Evolutionary conservation across 768 basidiomycete species (phyloP).

Genomic region (Tricholoma furcatifolium): DNA sequence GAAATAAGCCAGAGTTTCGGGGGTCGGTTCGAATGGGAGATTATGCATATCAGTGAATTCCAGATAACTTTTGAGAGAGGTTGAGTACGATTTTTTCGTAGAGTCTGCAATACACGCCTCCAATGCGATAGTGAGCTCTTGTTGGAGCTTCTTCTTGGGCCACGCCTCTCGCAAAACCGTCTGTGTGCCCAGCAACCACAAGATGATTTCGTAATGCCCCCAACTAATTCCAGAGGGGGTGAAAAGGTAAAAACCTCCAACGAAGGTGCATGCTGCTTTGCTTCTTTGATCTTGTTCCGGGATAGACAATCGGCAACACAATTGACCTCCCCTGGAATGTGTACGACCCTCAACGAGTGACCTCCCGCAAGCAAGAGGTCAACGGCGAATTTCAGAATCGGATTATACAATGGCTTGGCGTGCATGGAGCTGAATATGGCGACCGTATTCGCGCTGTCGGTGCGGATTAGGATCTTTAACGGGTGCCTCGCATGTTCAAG

Average conservation of each 20-base stretch:
- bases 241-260: constrained; percentile 8
- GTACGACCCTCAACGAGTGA: constrained; percentile 15
- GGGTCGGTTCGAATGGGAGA: too few relatives aligned
- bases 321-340: constrained; percentile 17
- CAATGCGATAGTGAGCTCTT: too few relatives aligned
- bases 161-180: too few relatives aligned
- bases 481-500: neutral
- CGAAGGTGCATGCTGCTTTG: neutral
- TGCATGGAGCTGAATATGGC: constrained; percentile 18
- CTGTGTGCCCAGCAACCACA: too few relatives aligned
- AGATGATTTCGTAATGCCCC: constrained; percentile 20
- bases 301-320: constrained; percentile 22
- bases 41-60: too few relatives aligned
- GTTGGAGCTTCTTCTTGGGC: too few relatives aligned
- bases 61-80: too few relatives aligned
- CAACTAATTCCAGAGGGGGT: constrained; percentile 25
- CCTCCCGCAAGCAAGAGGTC: constrained; percentile 10
- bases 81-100: too few relatives aligned
- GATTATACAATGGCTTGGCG: constrained; percentile 23
- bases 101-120: too few relatives aligned
- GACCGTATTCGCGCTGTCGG: too few relatives aligned
- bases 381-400: constrained; percentile 15
- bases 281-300: neutral
- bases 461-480: constrained; percentile 16
- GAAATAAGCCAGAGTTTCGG: too few relatives aligned